Evolutionary conservation across 2,329 filamentous ascomycete species (phyloP).

Genomic region (Penicillium digitatum): DNA sequence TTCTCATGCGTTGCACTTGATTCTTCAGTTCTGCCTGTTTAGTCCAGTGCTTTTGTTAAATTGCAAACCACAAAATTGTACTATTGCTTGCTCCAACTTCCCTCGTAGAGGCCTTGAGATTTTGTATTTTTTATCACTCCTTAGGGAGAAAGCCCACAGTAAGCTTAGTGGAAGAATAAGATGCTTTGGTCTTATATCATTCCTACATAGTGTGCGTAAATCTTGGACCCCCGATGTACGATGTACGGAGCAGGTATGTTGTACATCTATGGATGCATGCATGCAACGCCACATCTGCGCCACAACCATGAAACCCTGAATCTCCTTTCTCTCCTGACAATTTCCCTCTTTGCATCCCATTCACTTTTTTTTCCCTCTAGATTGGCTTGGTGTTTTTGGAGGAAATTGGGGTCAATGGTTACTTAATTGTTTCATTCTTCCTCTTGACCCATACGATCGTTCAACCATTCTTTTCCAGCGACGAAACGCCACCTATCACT

Average conservation of each 20-base stretch:
- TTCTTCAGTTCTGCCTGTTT: neutral
- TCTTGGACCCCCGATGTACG: neutral
- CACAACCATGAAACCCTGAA: constrained; percentile 21
- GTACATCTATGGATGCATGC: neutral
- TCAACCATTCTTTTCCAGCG: constrained; percentile 21
- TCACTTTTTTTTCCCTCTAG: constrained; percentile 18
- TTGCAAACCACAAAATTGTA: neutral
- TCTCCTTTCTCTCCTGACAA: constrained; percentile 22
- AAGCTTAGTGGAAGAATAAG: neutral
- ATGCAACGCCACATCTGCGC: constrained; percentile 24
- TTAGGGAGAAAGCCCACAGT: neutral
- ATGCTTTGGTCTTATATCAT: neutral
- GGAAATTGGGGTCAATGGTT: constrained; percentile 27
- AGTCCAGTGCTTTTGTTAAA: neutral
- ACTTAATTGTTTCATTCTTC: constrained; percentile 7
- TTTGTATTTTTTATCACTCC: neutral
- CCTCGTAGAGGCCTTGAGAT: neutral
- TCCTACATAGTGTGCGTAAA: neutral
- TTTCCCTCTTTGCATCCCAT: constrained; percentile 13
- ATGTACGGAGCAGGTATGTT: no score
- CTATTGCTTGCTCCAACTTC: neutral
- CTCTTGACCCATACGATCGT: constrained; percentile 22
- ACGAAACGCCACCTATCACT: constrained; percentile 20
- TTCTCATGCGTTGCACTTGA: neutral
- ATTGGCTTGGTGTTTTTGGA: constrained; percentile 24